These are phyloP conservation scores for Penicillium sp. DNA, from an alignment of 2,329 filamentous ascomycete species.

Conservation along the genomic window DNA sequence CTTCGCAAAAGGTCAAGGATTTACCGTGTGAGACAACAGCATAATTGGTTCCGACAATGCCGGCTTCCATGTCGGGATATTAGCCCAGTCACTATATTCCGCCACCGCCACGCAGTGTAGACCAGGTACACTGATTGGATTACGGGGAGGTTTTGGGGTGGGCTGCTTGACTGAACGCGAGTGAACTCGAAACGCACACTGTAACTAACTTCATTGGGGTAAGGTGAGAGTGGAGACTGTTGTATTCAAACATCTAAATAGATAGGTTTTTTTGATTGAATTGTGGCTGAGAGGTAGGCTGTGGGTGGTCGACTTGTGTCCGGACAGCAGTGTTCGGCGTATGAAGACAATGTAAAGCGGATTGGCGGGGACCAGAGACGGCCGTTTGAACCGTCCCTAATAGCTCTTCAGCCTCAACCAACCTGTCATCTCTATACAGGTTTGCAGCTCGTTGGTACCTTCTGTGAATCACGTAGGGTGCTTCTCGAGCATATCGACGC, in stretches of 20 bases:
- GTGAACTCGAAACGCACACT: neutral
- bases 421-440: constrained; percentile 5
- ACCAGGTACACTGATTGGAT: too few relatives aligned
- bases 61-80: too few relatives aligned
- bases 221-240: neutral
- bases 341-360: neutral
- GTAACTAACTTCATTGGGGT: neutral
- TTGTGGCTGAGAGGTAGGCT: constrained; percentile 3
- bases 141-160: neutral
- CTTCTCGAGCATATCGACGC: constrained; percentile 11
- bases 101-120: too few relatives aligned
- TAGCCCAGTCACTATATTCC: too few relatives aligned
- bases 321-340: neutral
- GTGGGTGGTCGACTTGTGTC: constrained; percentile 1
- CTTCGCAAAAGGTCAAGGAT: too few relatives aligned
- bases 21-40: too few relatives aligned
- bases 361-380: constrained; percentile 1
- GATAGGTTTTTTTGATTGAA: neutral
- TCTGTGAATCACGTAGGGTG: constrained; percentile 8
- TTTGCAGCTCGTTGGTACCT: constrained; percentile 1
- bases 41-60: too few relatives aligned
- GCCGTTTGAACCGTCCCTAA: constrained; percentile 1
- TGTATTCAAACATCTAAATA: neutral
- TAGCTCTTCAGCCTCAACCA: constrained; percentile 6
- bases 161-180: neutral